Conservation (phyloP, 2,329 filamentous ascomycete genomes). For the Trichoderma sp. region DNA sequence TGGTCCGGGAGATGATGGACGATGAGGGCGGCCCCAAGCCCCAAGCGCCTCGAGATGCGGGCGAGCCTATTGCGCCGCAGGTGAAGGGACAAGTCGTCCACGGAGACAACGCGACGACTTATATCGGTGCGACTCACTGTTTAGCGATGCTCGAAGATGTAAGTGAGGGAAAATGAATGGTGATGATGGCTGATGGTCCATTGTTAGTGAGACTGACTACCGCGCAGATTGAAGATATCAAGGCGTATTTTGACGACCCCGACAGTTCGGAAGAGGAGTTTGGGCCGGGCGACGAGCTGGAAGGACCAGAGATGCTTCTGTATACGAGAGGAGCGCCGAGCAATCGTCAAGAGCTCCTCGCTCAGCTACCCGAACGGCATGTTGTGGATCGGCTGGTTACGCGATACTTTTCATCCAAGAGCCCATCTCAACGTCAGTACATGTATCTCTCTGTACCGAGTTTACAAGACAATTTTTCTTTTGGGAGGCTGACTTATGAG, state of each 20-base stretch:
- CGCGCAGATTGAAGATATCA: conserved; percentile 60
- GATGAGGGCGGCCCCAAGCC: conserved; percentile 36
- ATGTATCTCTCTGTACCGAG: neutral
- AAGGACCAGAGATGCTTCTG: conserved; percentile 50
- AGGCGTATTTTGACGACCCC: conserved; percentile 59
- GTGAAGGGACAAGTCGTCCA: conserved; percentile 50
- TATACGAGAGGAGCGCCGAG: conserved; percentile 45
- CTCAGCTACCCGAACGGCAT: conserved; percentile 50
- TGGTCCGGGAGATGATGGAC: conserved; percentile 61
- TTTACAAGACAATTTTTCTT: neutral
- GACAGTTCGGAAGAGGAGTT: conserved; percentile 44
- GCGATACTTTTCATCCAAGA: conserved; percentile 58
- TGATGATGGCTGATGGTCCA: neutral
- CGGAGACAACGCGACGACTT: conserved; percentile 51
- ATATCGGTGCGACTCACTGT: conserved; percentile 63
- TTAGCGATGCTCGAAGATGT: conserved; percentile 65
- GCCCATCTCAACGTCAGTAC: conserved; percentile 54
- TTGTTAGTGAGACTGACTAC: neutral
- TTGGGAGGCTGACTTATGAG: neutral
- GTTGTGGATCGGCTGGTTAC: conserved; percentile 56
- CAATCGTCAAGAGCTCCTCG: conserved; percentile 52
- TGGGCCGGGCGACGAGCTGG: conserved; percentile 41
- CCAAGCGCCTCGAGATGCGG: conserved; percentile 21
- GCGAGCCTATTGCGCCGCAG: conserved; percentile 33
- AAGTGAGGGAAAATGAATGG: neutral